Conservation (phyloP, 2,329 filamentous ascomycete species). For the Tolypocladium tundrense region DNA sequence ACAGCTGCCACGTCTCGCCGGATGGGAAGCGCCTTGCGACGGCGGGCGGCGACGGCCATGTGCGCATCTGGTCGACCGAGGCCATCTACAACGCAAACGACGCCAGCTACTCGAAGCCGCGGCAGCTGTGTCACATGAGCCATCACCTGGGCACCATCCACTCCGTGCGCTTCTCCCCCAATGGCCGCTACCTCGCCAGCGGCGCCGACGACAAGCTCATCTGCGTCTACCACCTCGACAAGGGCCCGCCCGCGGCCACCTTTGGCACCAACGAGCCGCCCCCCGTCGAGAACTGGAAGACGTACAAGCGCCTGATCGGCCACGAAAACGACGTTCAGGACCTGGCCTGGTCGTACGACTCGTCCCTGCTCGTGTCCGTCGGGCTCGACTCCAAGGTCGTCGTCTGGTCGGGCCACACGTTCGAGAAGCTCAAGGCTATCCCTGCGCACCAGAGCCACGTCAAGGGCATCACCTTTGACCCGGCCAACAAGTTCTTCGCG, state of each 20-base stretch:
- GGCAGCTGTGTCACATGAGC: conserved; percentile 95
- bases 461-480: conserved; percentile 97
- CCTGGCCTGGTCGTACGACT: conserved; percentile 92
- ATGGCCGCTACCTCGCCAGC: conserved; percentile 89
- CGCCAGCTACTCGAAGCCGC: conserved; percentile 62
- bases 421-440: conserved; percentile 93
- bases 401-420: conserved; percentile 95
- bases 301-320: conserved; percentile 82
- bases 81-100: conserved; percentile 76
- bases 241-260: conserved; percentile 65
- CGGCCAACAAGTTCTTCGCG: conserved; percentile 98
- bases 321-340: conserved; percentile 99
- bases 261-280: conserved; percentile 88
- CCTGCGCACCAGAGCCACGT: conserved; percentile 93
- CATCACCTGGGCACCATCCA: conserved; percentile 97
- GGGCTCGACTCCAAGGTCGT: conserved; percentile 97
- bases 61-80: conserved; percentile 95
- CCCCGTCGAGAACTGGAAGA: conserved; percentile 96
- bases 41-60: conserved; percentile 92
- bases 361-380: conserved; percentile 89
- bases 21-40: conserved; percentile 88
- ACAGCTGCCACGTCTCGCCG: conserved; percentile 93
- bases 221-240: conserved; percentile 88
- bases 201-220: conserved; percentile 99
- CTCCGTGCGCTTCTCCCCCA: conserved; percentile 91